These are phyloP conservation scores for Hordeum vulgare DNA, from an alignment of 176 grass and related monocot genomes.

Conservation along the genomic window DNA sequence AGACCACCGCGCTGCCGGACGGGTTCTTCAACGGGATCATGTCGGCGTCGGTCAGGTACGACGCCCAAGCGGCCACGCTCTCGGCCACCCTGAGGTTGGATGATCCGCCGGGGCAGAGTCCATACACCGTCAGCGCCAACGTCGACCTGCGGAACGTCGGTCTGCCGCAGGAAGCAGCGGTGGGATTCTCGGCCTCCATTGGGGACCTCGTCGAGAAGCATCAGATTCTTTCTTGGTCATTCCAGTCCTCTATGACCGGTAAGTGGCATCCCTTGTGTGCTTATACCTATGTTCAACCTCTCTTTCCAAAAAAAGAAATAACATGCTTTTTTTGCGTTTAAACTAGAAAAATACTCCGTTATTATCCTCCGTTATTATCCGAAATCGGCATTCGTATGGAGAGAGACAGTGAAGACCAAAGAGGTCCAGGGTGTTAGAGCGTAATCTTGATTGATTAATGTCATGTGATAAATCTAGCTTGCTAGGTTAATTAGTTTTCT, in stretches of 20 bases:
- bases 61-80: background rate
- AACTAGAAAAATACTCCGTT: no score
- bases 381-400: no score
- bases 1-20: background rate
- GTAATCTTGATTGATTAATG: no score
- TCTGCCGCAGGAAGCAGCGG: slow-evolving; percentile 7
- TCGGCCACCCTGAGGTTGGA: background rate
- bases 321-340: no score
- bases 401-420: no score
- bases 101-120: background rate
- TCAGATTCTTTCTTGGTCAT: slow-evolving; percentile 30
- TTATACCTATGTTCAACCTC: background rate
- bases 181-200: slow-evolving; percentile 45
- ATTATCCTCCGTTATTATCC: no score
- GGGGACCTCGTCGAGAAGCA: slow-evolving; percentile 23
- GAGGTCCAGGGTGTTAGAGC: no score
- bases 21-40: background rate
- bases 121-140: background rate
- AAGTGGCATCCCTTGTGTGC: background rate
- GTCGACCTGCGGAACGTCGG: slow-evolving; percentile 6
- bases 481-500: no score
- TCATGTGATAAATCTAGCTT: no score
- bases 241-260: background rate
- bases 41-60: background rate
- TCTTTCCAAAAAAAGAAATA: no score